These are phyloP conservation scores for Phytophthora sp. DNA, from an alignment of 352 stramenopile species.

Conservation along the genomic window DNA sequence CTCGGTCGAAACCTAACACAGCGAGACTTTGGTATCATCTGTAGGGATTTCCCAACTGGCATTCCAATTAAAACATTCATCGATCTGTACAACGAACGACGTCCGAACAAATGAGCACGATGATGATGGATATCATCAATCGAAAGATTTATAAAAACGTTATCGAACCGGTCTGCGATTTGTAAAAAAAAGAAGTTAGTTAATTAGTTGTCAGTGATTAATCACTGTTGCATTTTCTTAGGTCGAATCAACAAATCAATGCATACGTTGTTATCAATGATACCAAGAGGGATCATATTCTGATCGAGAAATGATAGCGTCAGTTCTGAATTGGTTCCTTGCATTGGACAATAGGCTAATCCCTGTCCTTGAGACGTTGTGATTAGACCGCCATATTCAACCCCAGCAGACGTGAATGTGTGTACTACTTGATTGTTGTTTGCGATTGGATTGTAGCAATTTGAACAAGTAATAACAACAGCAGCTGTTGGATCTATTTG, in stretches of 20 bases:
- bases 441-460: slow-evolving; percentile 25
- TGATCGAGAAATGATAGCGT: neutral
- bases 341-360: neutral
- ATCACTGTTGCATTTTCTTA: slow-evolving; percentile 9
- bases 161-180: slow-evolving; percentile 21
- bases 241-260: slow-evolving; percentile 22
- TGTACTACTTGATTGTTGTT: slow-evolving; percentile 32
- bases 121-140: slow-evolving; percentile 31
- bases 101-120: slow-evolving; percentile 5
- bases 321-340: neutral
- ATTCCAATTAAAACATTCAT: slow-evolving; percentile 19
- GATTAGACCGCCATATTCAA: slow-evolving; percentile 1
- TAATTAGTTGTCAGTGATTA: neutral
- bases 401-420: slow-evolving; percentile 19
- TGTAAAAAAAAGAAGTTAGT: neutral
- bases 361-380: neutral
- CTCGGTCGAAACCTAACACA: slow-evolving; percentile 15
- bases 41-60: slow-evolving; percentile 10
- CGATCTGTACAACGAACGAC: slow-evolving; percentile 15
- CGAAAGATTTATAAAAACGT: slow-evolving; percentile 21
- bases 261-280: slow-evolving; percentile 22
- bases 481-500: slow-evolving; percentile 15
- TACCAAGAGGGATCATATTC: neutral
- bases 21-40: slow-evolving; percentile 15
- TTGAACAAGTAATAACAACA: slow-evolving; percentile 13